Percentiles rank a stretch among this genome's conserved stretches.
phyloP scores from a whole-genome alignment of 768 basidiomycete genomes.

The Phlebiopsis flavidoalba region DNA sequence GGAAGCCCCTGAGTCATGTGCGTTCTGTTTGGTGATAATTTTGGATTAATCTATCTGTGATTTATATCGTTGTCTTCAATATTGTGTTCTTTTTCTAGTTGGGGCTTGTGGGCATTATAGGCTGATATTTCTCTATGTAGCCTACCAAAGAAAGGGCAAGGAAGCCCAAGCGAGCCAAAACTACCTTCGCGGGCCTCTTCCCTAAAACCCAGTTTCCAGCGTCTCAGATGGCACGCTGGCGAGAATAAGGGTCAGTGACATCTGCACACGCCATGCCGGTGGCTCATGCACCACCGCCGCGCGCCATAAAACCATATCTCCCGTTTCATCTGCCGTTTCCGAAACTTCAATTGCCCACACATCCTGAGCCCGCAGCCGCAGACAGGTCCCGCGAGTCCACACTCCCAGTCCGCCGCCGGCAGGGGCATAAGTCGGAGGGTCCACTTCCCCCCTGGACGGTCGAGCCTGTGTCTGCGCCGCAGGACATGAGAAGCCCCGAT shows the following conservation, averaged over 20 bases:
- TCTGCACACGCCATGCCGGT: not conserved
- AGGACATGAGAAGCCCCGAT: conserved; percentile 14
- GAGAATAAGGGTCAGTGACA: not conserved
- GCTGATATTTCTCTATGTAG: conserved; percentile 34
- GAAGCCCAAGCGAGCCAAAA: conserved; percentile 54
- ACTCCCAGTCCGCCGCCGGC: conserved; percentile 6
- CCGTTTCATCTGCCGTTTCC: not conserved
- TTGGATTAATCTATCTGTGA: conserved; percentile 20
- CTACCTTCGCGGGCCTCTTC: not conserved
- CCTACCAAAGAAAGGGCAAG: conserved; percentile 71
- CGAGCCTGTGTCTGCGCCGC: conserved; percentile 2
- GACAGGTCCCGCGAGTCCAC: not conserved
- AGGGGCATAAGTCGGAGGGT: conserved; percentile 9
- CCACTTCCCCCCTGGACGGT: conserved; percentile 10
- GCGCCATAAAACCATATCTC: not conserved
- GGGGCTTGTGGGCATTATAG: conserved; percentile 4
- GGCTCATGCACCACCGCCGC: not conserved
- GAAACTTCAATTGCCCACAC: not conserved
- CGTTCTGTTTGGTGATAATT: conserved; percentile 66
- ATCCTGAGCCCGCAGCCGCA: not conserved
- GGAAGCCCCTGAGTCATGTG: conserved; percentile 79
- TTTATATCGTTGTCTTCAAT: conserved; percentile 8
- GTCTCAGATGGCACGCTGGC: not conserved
- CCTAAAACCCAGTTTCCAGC: not conserved
- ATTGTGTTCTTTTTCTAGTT: conserved; percentile 21